Percentiles rank a stretch among this genome's conserved stretches.
phyloP scores from a whole-genome alignment of 345 rosid species.

The Nasturtium officinale region DNA sequence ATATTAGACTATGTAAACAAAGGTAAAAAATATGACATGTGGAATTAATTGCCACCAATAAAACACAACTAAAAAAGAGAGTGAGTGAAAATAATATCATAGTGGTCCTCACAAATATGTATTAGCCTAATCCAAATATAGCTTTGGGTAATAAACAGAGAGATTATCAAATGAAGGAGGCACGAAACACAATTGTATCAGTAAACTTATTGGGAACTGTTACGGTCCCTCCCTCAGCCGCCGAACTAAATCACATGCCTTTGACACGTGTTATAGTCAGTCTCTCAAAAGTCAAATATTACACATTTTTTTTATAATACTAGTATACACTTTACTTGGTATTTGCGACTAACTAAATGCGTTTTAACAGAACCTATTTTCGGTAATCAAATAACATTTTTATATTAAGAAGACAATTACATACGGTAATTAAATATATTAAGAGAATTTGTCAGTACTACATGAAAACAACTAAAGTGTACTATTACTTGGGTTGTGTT shows the following conservation, averaged over 20 bases:
- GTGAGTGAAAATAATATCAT: neutral
- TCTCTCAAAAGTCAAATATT: neutral
- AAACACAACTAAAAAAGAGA: neutral
- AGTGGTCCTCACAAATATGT: conserved; percentile 20
- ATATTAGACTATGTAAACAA: neutral
- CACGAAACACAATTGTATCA: neutral
- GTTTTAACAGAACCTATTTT: neutral
- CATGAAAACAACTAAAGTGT: neutral
- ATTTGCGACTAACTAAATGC: neutral
- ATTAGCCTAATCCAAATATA: neutral
- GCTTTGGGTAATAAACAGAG: neutral
- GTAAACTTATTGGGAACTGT: conserved; percentile 34
- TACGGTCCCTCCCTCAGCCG: conserved; percentile 31
- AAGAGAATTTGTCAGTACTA: neutral
- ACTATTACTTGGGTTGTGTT: neutral
- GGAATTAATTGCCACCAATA: neutral
- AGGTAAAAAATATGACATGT: conserved; percentile 1
- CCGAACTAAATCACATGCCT: conserved; percentile 12
- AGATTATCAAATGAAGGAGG: conserved; percentile 8
- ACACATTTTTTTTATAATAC: neutral
- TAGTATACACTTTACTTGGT: neutral
- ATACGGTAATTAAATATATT: neutral
- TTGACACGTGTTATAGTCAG: conserved; percentile 28
- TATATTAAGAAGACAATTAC: neutral
- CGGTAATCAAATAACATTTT: neutral